Conservation (phyloP, 148 eudicot species). For the Simmondsia chinensis region DNA sequence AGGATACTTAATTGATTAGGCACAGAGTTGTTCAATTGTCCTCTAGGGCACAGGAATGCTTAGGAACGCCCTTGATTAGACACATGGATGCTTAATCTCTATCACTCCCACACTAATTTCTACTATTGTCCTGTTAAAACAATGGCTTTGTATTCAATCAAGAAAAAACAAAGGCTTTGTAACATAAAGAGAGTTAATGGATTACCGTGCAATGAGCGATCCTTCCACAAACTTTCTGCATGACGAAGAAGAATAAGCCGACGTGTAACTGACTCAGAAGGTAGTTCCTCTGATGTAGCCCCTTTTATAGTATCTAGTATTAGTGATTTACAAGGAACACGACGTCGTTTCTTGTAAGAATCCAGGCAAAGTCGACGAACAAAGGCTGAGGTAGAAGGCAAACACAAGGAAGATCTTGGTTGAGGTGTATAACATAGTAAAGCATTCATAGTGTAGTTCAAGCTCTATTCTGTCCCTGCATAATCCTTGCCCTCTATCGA, state of each 20-base stretch:
- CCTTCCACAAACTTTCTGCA: slow-evolving; percentile 57
- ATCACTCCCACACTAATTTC: no score
- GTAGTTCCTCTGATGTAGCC: slow-evolving; percentile 12
- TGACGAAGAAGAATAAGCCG: slow-evolving; percentile 79
- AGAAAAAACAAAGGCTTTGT: no score
- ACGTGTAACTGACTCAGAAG: slow-evolving; percentile 26
- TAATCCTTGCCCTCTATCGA: slow-evolving; percentile 6
- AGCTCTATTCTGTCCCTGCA: slow-evolving; percentile 6
- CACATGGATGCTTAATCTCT: no score
- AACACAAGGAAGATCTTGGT: slow-evolving; percentile 2
- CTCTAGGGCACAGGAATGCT: no score
- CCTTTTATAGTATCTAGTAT: slow-evolving; percentile 22
- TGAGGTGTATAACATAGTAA: slow-evolving; percentile 9
- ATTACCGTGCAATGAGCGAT: slow-evolving; percentile 56
- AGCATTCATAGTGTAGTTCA: slow-evolving; percentile 13
- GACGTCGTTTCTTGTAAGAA: slow-evolving; percentile 5
- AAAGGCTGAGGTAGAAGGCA: slow-evolving; percentile 5
- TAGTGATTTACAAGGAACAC: slow-evolving; percentile 15
- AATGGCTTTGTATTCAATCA: no score
- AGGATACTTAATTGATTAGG: no score
- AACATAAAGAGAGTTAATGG: no score
- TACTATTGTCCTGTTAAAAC: no score
- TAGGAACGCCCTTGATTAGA: no score
- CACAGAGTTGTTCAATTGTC: no score
- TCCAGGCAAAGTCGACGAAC: neutral